Conservation (phyloP, 1,284 basidiomycete genomes). For the Ustilago sp. region DNA sequence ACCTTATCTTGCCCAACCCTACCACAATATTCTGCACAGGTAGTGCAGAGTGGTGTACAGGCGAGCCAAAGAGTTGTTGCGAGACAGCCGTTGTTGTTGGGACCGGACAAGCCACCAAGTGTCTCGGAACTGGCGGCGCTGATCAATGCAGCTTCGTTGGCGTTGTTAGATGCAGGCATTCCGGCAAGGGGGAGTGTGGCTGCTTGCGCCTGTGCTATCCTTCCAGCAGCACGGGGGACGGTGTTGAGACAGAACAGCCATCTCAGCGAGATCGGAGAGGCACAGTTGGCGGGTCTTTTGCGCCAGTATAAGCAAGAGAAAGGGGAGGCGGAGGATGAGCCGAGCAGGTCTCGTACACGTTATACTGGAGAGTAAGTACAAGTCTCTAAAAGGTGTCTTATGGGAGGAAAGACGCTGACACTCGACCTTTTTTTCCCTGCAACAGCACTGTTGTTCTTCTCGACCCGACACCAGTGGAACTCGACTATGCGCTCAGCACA, state of each 20-base stretch:
- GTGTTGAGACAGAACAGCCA: conserved; percentile 50
- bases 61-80: conserved; percentile 28
- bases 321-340: conserved; percentile 16
- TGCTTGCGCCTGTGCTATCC: conserved; percentile 71
- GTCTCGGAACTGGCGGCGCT: conserved; percentile 70
- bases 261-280: conserved; percentile 20
- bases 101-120: conserved; percentile 62
- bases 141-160: conserved; percentile 74
- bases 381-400: background rate
- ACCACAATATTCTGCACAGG: conserved; percentile 26
- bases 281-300: conserved; percentile 36
- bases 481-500: conserved; percentile 55
- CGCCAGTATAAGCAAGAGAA: conserved; percentile 36
- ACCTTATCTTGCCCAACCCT: conserved; percentile 71
- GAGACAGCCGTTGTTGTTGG: conserved; percentile 57
- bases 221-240: conserved; percentile 70
- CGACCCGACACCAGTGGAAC: conserved; percentile 60
- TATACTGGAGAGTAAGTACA: conserved; percentile 43
- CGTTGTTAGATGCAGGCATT: conserved; percentile 72
- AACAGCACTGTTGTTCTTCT: conserved; percentile 51
- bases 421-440: background rate
- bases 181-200: conserved; percentile 71
- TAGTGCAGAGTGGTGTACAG: conserved; percentile 10
- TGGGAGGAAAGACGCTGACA: conserved; percentile 4
- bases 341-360: background rate